Evolutionary conservation across 176 grass and related monocot genomes (phyloP).

Genomic region (Metroxylon sagu): DNA sequence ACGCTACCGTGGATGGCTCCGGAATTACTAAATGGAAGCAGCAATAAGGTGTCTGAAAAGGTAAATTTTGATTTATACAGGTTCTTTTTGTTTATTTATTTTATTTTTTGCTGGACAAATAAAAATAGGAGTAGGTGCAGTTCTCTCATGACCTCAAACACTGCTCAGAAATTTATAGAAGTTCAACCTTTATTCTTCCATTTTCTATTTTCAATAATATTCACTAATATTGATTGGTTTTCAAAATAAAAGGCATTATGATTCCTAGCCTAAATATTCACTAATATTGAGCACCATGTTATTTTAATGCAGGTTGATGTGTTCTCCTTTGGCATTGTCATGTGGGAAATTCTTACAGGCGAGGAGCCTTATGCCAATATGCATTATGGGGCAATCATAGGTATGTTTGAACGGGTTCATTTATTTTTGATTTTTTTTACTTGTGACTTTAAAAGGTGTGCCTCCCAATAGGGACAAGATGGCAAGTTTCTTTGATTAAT

Average conservation of each 20-base stretch:
- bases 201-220: too few relatives aligned
- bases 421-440: too few relatives aligned
- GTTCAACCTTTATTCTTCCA: too few relatives aligned
- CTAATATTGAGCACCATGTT: not conserved
- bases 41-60: conserved; percentile 89
- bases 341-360: conserved; percentile 90
- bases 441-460: too few relatives aligned
- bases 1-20: conserved; percentile 90
- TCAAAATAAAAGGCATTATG: too few relatives aligned
- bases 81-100: conserved; percentile 1
- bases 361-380: conserved; percentile 91
- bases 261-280: too few relatives aligned
- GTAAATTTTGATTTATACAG: conserved; percentile 14
- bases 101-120: not conserved
- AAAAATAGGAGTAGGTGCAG: too few relatives aligned
- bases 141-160: too few relatives aligned
- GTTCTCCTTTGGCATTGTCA: conserved; percentile 82
- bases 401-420: conserved; percentile 21
- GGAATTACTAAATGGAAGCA: conserved; percentile 81
- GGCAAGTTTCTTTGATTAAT: too few relatives aligned
- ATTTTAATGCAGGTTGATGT: conserved; percentile 60
- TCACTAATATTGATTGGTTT: too few relatives aligned
- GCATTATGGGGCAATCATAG: conserved; percentile 94
- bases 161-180: too few relatives aligned
- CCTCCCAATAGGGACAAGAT: too few relatives aligned